Evolutionary conservation across 345 rosid genomes (phyloP), one percentile per base, ranked within the genome.

Genomic region (Ailanthus altissimus): DNA sequence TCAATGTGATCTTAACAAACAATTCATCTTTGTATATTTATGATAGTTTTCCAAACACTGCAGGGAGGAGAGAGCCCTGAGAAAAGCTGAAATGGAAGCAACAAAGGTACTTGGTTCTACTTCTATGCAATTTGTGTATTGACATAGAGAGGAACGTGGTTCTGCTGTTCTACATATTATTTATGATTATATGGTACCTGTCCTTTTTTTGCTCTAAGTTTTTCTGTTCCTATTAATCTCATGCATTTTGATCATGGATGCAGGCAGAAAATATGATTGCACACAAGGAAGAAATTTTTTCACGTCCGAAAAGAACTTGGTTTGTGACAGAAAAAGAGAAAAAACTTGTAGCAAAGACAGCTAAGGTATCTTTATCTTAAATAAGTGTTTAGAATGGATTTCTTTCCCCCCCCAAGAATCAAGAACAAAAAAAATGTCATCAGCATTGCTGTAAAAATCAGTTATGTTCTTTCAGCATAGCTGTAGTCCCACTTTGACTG

Each of bases 11-110:
- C 42, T 75, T 67, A 16, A 9, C 26, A 6, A 74, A 74, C 68
- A 43, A 21, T 84, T 67, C 47, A 25, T 68, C 58, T 70, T 72
- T 63, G 18, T 15, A 57, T 21, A 80, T 72, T 70, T 79, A 45
- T 85, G 63, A 75, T 57, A 21, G 12, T 75, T 80, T 50, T 54
- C 72, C 32, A 67, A 74, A 79, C 62, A 60, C 62, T 83, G 81
- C 91, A 96, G 97, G 89, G 95, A 91, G 77, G 99, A 96, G 86
- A 83, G 85, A 83, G 93, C 89, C 75, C 77, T 93, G 73, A 87
- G 98, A 83, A 93, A 92, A 87, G 99, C 97, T 85, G 99, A 96
- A 86, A 91, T 93, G 98, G 92, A 91, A 80, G 95, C 84, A 65
- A 92, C 91, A 59, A 96, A 96, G 99, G 99, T 92, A 86, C 10